phyloP scores from a whole-genome alignment of 2,329 filamentous ascomycete species.

The Elsinoe perseae region DNA sequence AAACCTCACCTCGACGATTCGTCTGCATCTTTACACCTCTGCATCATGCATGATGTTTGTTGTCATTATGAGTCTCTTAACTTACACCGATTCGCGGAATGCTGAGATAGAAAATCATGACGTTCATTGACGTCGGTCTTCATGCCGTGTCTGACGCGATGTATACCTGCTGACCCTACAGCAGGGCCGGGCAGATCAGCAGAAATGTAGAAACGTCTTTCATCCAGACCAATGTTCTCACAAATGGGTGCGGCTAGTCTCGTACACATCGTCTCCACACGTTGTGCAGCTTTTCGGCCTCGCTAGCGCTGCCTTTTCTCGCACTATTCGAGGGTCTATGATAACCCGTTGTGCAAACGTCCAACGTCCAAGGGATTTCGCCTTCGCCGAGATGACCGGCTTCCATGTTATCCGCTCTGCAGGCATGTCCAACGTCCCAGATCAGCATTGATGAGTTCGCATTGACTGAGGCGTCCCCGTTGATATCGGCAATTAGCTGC shows the following conservation, averaged over 20 bases:
- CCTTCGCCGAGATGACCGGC: background rate
- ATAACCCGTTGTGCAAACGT: background rate
- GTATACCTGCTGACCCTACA: background rate
- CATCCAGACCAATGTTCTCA: background rate
- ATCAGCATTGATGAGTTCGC: background rate
- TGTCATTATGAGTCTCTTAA: too few species aligned
- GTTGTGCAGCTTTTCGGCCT: background rate
- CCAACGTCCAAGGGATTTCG: background rate
- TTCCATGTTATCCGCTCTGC: background rate
- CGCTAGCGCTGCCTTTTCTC: background rate
- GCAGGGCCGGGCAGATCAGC: background rate
- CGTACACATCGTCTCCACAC: background rate
- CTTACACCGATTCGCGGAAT: too few species aligned
- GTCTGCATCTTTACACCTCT: too few species aligned
- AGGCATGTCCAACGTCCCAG: background rate
- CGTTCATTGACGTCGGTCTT: background rate
- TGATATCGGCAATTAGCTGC: background rate
- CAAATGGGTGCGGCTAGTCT: background rate
- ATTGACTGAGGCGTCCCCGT: background rate
- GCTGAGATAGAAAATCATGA: too few species aligned
- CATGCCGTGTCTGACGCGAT: background rate
- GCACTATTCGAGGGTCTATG: background rate
- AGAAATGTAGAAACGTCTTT: conserved; percentile 16
- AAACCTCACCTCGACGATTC: too few species aligned
- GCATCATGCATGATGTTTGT: too few species aligned